These are phyloP conservation scores for Plantago coronopus DNA, from an alignment of 305 asterid genomes.

Conservation along the genomic window DNA sequence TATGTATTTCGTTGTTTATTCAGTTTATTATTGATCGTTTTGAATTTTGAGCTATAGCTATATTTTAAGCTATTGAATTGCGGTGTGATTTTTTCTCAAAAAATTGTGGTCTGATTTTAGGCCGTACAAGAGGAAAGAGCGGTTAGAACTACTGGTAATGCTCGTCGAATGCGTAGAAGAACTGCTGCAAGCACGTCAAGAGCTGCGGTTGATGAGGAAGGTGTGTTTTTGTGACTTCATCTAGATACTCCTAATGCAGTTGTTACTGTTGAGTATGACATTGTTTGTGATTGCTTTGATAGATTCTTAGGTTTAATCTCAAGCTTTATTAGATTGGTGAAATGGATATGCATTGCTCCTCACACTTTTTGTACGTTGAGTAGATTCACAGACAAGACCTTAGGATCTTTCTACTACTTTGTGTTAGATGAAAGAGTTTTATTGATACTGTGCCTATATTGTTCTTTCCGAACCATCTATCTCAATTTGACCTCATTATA, in stretches of 20 bases:
- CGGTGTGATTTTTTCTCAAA: too few species aligned
- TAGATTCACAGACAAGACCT: too few species aligned
- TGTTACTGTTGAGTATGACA: background rate
- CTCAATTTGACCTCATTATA: too few species aligned
- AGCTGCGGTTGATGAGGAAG: constrained; percentile 61
- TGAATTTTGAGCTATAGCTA: background rate
- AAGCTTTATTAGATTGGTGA: too few species aligned
- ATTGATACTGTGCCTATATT: too few species aligned
- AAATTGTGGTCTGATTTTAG: constrained; percentile 23
- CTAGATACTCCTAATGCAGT: background rate
- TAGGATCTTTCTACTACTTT: too few species aligned
- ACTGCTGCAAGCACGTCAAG: constrained; percentile 80
- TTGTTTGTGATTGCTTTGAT: background rate
- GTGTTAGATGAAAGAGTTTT: too few species aligned
- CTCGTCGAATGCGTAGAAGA: constrained; percentile 90
- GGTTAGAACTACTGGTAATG: constrained; percentile 51
- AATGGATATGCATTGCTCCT: too few species aligned
- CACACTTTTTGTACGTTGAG: too few species aligned
- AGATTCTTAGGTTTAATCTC: too few species aligned
- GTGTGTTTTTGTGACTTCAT: constrained; percentile 26
- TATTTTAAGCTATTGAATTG: constrained; percentile 3
- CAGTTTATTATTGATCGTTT: background rate
- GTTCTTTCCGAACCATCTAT: too few species aligned
- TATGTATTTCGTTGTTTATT: background rate
- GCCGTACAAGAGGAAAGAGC: constrained; percentile 58